Conservation (phyloP, 78 protist genomes). For the Tieghemostelium lacteum region DNA sequence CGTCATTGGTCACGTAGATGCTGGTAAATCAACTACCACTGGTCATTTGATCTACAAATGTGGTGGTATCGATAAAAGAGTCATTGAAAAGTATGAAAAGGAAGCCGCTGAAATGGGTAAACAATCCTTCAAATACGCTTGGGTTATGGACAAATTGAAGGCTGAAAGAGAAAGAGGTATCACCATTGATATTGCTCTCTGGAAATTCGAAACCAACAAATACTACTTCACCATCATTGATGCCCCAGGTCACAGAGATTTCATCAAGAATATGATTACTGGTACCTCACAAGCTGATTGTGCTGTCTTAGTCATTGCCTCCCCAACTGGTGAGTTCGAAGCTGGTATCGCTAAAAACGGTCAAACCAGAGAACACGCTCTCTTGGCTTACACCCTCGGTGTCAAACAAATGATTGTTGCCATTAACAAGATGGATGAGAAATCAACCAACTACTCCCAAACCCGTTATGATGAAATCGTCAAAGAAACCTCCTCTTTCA, state of each 20-base stretch:
- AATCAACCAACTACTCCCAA: constrained; percentile 85
- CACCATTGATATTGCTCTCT: constrained; percentile 93
- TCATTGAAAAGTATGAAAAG: constrained; percentile 86
- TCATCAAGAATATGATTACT: constrained; percentile 99
- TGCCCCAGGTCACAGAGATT: constrained; percentile 99
- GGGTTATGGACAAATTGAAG: constrained; percentile 97
- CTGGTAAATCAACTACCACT: constrained; percentile 93
- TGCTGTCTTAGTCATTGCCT: constrained; percentile 91
- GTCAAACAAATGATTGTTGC: constrained; percentile 95
- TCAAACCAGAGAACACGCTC: constrained; percentile 97
- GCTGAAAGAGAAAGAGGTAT: constrained; percentile 94
- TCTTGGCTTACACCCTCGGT: constrained; percentile 96
- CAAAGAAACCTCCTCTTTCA: constrained; percentile 78
- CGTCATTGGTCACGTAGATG: constrained; percentile 94
- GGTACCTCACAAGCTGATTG: constrained; percentile 97
- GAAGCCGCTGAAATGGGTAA: constrained; percentile 97
- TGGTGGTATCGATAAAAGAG: constrained; percentile 91
- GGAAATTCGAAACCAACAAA: constrained; percentile 97
- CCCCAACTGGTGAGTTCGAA: constrained; percentile 94
- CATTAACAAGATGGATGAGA: constrained; percentile 97
- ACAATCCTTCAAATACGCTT: constrained; percentile 98
- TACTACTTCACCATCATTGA: constrained; percentile 98
- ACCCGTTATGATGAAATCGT: constrained; percentile 91
- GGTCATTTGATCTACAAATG: constrained; percentile 96
- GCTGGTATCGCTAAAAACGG: constrained; percentile 96